phyloP scores from a whole-genome alignment of 2,329 filamentous ascomycete species.

The Scedosporium boydii region DNA sequence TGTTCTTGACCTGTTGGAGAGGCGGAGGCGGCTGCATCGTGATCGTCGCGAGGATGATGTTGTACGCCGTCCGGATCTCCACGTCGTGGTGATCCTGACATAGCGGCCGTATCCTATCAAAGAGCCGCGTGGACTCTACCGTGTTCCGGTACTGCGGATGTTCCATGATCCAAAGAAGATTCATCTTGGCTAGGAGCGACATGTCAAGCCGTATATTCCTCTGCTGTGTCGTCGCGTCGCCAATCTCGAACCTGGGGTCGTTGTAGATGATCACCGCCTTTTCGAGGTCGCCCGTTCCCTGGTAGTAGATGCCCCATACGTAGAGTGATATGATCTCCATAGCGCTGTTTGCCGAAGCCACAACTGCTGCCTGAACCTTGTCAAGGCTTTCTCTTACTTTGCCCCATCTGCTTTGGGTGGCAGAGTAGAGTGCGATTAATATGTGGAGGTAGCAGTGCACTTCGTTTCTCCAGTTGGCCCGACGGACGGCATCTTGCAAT shows the following conservation, averaged over 20 bases:
- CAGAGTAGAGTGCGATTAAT: constrained; percentile 60
- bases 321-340: constrained; percentile 51
- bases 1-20: constrained; percentile 69
- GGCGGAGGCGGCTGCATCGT: constrained; percentile 51
- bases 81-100: constrained; percentile 62
- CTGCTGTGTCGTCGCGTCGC: constrained; percentile 27
- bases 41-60: constrained; percentile 63
- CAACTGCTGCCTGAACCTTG: constrained; percentile 37
- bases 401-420: constrained; percentile 61
- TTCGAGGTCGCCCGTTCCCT: constrained; percentile 66
- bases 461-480: constrained; percentile 54
- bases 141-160: constrained; percentile 48
- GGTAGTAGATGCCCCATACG: constrained; percentile 63
- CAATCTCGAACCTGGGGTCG: constrained; percentile 47
- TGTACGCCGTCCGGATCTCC: constrained; percentile 69
- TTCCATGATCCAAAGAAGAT: constrained; percentile 64
- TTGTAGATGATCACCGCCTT: constrained; percentile 59
- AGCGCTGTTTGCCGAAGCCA: constrained; percentile 29
- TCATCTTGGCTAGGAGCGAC: constrained; percentile 56
- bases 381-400: constrained; percentile 49
- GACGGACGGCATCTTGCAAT: constrained; percentile 46
- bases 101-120: constrained; percentile 57
- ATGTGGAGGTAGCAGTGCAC: constrained; percentile 61
- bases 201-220: constrained; percentile 52
- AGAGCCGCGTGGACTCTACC: constrained; percentile 46